Base-by-base conservation (phyloP, 139 green algal genomes). In the Chlorella sp. region DNA sequence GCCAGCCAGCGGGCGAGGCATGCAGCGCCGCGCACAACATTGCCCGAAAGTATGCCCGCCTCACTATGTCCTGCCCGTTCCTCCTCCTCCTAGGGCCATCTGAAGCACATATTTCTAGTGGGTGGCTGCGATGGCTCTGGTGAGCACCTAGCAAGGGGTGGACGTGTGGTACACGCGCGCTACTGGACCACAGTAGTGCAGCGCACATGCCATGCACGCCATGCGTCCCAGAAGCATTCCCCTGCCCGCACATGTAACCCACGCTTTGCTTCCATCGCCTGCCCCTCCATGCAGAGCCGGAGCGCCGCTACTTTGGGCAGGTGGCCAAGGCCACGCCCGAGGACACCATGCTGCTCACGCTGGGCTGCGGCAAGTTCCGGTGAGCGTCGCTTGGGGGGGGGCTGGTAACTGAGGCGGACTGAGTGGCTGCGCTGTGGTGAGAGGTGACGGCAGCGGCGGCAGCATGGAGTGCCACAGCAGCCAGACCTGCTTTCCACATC, bases 331-430 rank as follows among this genome's bases (percentile, higher is more conserved):
- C 38, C 51, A 84, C 83, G 16, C 72, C 83, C 20, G 14, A 48
- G 43, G 90, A 93, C 88, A 92, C 86, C 14, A 83, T 93, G 58
- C 44, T 96, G 24, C 83, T 96, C 19, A 95, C 93, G 5, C 84
- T 96, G 69, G 93, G 92, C 62, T 96, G 93, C 82, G 92, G 88
- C 85, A 96, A 96, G 92, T 96, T 92, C 86, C 90, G 93, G 58
- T 88, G 51, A 60, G 51, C 14, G n/a, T n/a, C n/a, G n/a, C n/a
- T n/a, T n/a, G n/a, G n/a, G n/a, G n/a, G n/a, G n/a, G n/a, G n/a
- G n/a, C n/a, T n/a, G n/a, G n/a, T n/a, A n/a, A n/a, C n/a, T n/a
- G n/a, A n/a, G n/a, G n/a, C n/a, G 26, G 64, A 28, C 3, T 72
- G 64, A 13, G 4, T 26, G 30, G 64, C 19, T 72, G 16, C 17